Evolutionary conservation across 2,329 filamentous ascomycete species (phyloP), one percentile per base, ranked within the genome.

Genomic region (Trichoderma cornu-damae): DNA sequence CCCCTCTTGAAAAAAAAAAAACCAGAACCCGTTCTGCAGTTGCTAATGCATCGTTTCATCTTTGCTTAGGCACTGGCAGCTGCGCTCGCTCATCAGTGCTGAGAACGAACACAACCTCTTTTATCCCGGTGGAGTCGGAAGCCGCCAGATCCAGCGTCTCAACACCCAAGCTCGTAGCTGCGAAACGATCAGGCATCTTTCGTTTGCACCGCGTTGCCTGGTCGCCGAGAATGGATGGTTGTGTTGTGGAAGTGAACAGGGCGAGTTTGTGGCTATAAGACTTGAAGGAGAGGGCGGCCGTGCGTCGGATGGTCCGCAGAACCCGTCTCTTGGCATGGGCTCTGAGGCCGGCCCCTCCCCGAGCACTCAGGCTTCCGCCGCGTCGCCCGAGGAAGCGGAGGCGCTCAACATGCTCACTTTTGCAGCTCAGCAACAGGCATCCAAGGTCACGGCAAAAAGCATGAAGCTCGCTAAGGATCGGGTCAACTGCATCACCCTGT

Each of bases 221-320:
- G 88, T 90, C n/a, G 88, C 90, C 6, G 87, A 85, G 53, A 83
- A 89, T 66, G 91, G 91, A 52, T 97, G 90, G 87, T 81, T 97
- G 35, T 96, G 90, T 66, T 89, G 92, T 46, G 94, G 93, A 46
- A 93, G 93, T 59, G 88, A 96, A 66, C 84, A 85, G 63, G 94
- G 94, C 58, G 88, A 95, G 68, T 96, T 96, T 68, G 86, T 89
- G 28, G 86, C 90, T 56, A 87, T 96, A 66, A 84, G 82, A 63
- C 76, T 92, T 12, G 70, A 74, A 53, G 76, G 77, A 30, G 64
- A 65, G 48, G 69, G 64, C 52, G 68, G 67, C 67, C 24, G 62
- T 66, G 6, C 54, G 59, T 3, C 61, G 62, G 18, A 64, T 61
- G 64, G 34, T 18, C 26, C 40, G 3, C 52, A 55, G 52, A 37